These are phyloP conservation scores for Rubus idaeus DNA, from an alignment of 306 rosid species.

Conservation along the genomic window DNA sequence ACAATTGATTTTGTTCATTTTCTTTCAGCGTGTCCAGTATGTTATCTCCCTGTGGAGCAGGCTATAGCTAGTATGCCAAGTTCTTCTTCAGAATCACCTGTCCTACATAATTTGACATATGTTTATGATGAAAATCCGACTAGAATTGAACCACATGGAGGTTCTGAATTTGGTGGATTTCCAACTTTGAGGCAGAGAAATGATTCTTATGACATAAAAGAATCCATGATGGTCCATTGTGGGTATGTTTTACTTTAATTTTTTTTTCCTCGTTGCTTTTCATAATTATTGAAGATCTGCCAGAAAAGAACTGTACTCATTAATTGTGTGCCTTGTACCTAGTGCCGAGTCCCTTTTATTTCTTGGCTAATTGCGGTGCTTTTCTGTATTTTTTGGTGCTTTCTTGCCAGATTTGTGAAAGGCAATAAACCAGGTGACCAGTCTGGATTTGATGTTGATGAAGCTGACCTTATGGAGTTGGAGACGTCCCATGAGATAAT, in stretches of 20 bases:
- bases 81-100: conserved; percentile 65
- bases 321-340: not conserved
- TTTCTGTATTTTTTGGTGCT: conserved; percentile 29
- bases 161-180: conserved; percentile 95
- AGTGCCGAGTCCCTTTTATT: not conserved
- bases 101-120: conserved; percentile 69
- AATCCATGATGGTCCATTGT: conserved; percentile 81
- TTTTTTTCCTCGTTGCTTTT: conserved; percentile 16
- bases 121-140: conserved; percentile 59
- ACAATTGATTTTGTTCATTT: conserved; percentile 33
- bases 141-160: conserved; percentile 59
- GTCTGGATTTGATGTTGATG: conserved; percentile 93
- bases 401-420: conserved; percentile 74
- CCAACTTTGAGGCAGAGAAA: conserved; percentile 75
- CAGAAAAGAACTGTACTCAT: not conserved
- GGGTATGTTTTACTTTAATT: conserved; percentile 58
- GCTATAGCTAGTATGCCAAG: conserved; percentile 91
- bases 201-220: conserved; percentile 80
- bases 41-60: conserved; percentile 79
- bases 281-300: not conserved
- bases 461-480: conserved; percentile 80
- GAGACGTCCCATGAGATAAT: conserved; percentile 80
- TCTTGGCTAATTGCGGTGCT: conserved; percentile 13
- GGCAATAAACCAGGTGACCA: conserved; percentile 80
- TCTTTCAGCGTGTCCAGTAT: conserved; percentile 90